A percentile compares a stretch with the other conserved stretches of the same genome.
These are phyloP conservation scores for Ascochyta fabae DNA, from an alignment of 2,329 filamentous ascomycete genomes.

Conservation along the genomic window DNA sequence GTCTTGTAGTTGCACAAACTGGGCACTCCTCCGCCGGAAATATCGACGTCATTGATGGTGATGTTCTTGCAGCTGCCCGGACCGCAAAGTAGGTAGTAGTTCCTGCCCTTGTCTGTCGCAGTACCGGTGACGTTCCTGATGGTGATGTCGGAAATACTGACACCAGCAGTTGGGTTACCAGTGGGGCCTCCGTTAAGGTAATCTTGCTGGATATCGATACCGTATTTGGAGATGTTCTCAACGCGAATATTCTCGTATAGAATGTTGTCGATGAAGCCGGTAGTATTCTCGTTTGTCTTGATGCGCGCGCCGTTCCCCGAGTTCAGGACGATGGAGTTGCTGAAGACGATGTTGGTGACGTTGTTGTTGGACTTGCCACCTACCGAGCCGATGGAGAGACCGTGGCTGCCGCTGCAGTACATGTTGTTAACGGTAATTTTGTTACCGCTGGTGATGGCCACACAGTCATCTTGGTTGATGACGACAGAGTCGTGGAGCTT, in stretches of 20 bases:
- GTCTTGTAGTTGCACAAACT: constrained; percentile 39
- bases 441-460: constrained; percentile 63
- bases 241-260: constrained; percentile 57
- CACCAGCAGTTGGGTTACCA: constrained; percentile 54
- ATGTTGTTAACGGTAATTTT: constrained; percentile 48
- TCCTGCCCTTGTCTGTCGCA: constrained; percentile 39
- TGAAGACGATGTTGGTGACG: constrained; percentile 61
- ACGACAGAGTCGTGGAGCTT: constrained; percentile 61
- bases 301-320: constrained; percentile 65
- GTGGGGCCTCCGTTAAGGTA: constrained; percentile 57
- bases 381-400: constrained; percentile 65
- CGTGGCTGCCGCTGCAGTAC: constrained; percentile 61
- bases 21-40: constrained; percentile 48
- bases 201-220: constrained; percentile 61
- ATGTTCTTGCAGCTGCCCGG: constrained; percentile 60
- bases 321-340: constrained; percentile 56
- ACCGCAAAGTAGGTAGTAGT: constrained; percentile 64
- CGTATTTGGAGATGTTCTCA: constrained; percentile 55
- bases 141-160: constrained; percentile 54
- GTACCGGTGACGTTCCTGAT: constrained; percentile 53
- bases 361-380: constrained; percentile 62
- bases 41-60: constrained; percentile 57
- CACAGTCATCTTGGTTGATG: constrained; percentile 66
- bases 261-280: constrained; percentile 58
- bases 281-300: constrained; percentile 62